Evolutionary conservation across 2,329 filamentous ascomycete species (phyloP).

Genomic region (Beauveria sp.): DNA sequence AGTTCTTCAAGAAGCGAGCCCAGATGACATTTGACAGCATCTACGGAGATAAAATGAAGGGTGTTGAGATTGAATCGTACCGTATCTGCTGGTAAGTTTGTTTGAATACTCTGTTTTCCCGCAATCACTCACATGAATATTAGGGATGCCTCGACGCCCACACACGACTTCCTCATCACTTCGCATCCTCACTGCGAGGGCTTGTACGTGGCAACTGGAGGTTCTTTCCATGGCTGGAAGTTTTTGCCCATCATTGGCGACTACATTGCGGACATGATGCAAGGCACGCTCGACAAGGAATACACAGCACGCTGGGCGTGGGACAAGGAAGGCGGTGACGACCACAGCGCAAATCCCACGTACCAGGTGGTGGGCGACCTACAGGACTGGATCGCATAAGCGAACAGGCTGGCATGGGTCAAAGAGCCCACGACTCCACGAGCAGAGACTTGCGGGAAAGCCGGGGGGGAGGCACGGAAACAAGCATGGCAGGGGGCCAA

Average conservation of each 20-base stretch:
- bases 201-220: slow-evolving; percentile 53
- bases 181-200: slow-evolving; percentile 41
- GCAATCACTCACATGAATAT: neutral
- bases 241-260: slow-evolving; percentile 55
- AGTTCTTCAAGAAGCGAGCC: slow-evolving; percentile 36
- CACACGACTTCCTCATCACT: slow-evolving; percentile 54
- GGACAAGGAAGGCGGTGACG: slow-evolving; percentile 34
- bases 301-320: slow-evolving; percentile 37
- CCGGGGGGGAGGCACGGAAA: neutral
- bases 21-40: slow-evolving; percentile 31
- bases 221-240: slow-evolving; percentile 59
- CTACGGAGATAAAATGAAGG: slow-evolving; percentile 32
- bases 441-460: neutral
- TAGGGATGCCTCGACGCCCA: slow-evolving; percentile 55
- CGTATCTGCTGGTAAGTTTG: slow-evolving; percentile 37
- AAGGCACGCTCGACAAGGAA: slow-evolving; percentile 30
- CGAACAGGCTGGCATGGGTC: neutral
- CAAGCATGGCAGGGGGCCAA: too few relatives aligned
- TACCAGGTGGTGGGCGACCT: slow-evolving; percentile 33
- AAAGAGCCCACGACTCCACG: neutral
- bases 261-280: slow-evolving; percentile 45
- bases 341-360: slow-evolving; percentile 34
- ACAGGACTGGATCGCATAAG: slow-evolving; percentile 21
- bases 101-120: neutral
- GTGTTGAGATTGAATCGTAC: slow-evolving; percentile 32